A percentile compares a stretch with the other conserved stretches of the same genome.
phyloP scores from a whole-genome alignment of 345 rosid genomes.

The Rubroshorea leprosula region DNA sequence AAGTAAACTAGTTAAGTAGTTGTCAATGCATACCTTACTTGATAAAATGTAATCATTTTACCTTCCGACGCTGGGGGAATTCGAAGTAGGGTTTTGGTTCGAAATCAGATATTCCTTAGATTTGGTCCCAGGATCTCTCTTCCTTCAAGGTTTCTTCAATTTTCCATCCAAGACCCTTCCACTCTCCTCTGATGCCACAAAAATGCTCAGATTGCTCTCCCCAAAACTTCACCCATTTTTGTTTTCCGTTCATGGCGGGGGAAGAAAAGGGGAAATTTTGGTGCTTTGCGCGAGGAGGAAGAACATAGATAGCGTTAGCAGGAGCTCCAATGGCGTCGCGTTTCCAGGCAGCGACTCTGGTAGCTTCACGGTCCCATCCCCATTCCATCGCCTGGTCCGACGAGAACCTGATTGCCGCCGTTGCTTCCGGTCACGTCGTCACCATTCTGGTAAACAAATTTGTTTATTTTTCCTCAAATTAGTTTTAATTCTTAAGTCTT shows the following conservation, averaged over 20 bases:
- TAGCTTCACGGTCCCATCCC: conserved; percentile 67
- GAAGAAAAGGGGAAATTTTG: too few species aligned
- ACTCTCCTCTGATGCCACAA: too few species aligned
- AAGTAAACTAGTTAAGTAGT: too few species aligned
- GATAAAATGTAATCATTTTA: too few species aligned
- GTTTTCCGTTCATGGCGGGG: conserved; percentile 8
- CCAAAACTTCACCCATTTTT: too few species aligned
- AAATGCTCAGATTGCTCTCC: too few species aligned
- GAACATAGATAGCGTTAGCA: too few species aligned
- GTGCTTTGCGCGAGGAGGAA: too few species aligned
- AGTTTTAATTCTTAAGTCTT: not conserved
- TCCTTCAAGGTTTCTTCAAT: not conserved
- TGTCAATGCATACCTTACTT: too few species aligned
- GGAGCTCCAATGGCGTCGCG: conserved; percentile 50
- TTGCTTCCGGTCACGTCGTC: conserved; percentile 79
- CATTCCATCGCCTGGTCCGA: conserved; percentile 91
- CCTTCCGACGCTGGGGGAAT: too few species aligned
- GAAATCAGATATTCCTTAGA: too few species aligned
- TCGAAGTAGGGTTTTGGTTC: too few species aligned
- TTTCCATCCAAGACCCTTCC: conserved; percentile 43
- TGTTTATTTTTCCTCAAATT: not conserved
- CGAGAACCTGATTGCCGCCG: conserved; percentile 83
- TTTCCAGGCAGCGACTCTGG: conserved; percentile 78
- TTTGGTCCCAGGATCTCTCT: conserved; percentile 18
- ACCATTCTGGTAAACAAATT: conserved; percentile 62